phyloP scores from a whole-genome alignment of 2,329 filamentous ascomycete genomes.

The Akanthomyces uredinophilus region DNA sequence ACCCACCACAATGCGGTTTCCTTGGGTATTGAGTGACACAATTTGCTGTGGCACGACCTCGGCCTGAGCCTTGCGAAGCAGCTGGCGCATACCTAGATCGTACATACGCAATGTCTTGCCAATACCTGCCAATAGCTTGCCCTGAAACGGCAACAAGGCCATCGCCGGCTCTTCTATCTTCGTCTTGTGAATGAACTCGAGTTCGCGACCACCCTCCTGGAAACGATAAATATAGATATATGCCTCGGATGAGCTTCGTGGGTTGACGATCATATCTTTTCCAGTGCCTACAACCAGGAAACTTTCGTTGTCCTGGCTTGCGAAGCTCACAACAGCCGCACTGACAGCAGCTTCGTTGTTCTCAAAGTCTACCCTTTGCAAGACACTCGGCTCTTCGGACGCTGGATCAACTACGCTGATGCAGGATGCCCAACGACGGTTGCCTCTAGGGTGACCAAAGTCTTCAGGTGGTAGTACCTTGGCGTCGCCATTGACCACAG shows the following conservation, averaged over 20 bases:
- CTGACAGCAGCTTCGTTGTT: slow-evolving; percentile 92
- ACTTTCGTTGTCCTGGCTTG: slow-evolving; percentile 79
- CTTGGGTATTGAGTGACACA: slow-evolving; percentile 81
- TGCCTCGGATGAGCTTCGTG: slow-evolving; percentile 69
- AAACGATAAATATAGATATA: slow-evolving; percentile 93
- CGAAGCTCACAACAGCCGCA: slow-evolving; percentile 76
- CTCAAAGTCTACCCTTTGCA: slow-evolving; percentile 74
- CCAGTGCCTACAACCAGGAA: slow-evolving; percentile 94
- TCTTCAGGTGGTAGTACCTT: slow-evolving; percentile 68
- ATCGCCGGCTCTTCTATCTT: slow-evolving; percentile 84
- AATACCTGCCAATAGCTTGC: slow-evolving; percentile 78
- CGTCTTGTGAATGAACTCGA: slow-evolving; percentile 96
- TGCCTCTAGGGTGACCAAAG: slow-evolving; percentile 82
- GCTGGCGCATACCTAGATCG: slow-evolving; percentile 85
- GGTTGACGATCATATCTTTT: slow-evolving; percentile 79
- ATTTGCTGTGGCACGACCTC: slow-evolving; percentile 78
- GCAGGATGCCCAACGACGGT: slow-evolving; percentile 90
- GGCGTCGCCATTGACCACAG: slow-evolving; percentile 66
- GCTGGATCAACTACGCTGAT: slow-evolving; percentile 88
- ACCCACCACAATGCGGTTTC: slow-evolving; percentile 83
- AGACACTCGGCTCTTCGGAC: slow-evolving; percentile 60
- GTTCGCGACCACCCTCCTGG: slow-evolving; percentile 74
- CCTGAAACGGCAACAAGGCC: slow-evolving; percentile 90
- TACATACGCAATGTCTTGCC: slow-evolving; percentile 80
- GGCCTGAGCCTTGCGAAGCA: slow-evolving; percentile 86